Evolutionary conservation across 805 yeast species (phyloP).

Genomic region (Hermanozyma aechmeae): DNA sequence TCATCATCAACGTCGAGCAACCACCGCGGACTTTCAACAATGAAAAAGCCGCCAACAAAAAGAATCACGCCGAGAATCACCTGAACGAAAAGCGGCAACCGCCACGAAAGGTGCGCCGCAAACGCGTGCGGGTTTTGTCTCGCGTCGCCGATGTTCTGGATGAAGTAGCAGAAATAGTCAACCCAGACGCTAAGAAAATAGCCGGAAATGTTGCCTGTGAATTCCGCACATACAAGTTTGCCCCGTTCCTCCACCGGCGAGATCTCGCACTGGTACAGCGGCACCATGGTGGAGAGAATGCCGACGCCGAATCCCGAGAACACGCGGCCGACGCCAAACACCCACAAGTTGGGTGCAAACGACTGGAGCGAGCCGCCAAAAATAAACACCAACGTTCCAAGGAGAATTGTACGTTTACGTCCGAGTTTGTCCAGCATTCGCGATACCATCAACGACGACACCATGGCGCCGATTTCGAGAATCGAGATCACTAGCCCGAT

Average conservation of each 20-base stretch:
- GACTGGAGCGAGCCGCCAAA: constrained; percentile 11
- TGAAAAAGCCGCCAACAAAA: constrained; percentile 63
- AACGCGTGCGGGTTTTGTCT: constrained; percentile 24
- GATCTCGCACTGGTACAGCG: constrained; percentile 82
- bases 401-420: constrained; percentile 11
- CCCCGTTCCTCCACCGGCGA: constrained; percentile 85
- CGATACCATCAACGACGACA: constrained; percentile 10
- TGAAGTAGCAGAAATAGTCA: constrained; percentile 64
- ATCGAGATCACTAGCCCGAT: neutral
- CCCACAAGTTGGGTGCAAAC: constrained; percentile 40
- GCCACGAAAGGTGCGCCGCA: constrained; percentile 51
- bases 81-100: constrained; percentile 70
- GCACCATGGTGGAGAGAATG: constrained; percentile 71
- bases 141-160: constrained; percentile 42
- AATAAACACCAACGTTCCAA: constrained; percentile 10
- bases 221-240: constrained; percentile 75
- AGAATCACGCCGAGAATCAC: constrained; percentile 63
- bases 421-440: constrained; percentile 9
- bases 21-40: constrained; percentile 91
- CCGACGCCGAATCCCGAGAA: constrained; percentile 87
- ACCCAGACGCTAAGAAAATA: constrained; percentile 82
- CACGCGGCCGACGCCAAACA: constrained; percentile 66
- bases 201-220: constrained; percentile 78
- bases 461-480: constrained; percentile 13
- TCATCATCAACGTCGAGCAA: constrained; percentile 72